A percentile compares a stretch with the other conserved stretches of the same genome.
Evolutionary conservation across 2,329 filamentous ascomycete genomes (phyloP).

Genomic region (Fusarium keratoplasticum): DNA sequence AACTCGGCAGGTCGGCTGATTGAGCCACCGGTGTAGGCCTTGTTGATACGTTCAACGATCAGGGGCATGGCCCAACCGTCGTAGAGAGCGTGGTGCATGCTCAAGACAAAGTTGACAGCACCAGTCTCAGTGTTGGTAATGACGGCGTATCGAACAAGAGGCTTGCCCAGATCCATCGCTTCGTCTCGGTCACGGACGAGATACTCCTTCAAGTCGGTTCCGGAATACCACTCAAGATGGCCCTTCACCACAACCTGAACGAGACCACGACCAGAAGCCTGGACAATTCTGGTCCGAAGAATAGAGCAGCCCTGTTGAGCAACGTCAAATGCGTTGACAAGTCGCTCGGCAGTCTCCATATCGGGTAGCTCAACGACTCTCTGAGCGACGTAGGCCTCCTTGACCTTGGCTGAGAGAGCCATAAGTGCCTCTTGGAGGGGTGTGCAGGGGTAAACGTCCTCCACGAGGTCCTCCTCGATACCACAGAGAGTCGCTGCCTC

Average conservation of each 20-base stretch:
- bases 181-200: constrained; percentile 54
- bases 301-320: constrained; percentile 54
- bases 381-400: constrained; percentile 65
- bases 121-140: constrained; percentile 48
- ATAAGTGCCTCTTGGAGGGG: constrained; percentile 67
- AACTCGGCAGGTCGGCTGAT: constrained; percentile 54
- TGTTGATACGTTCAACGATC: constrained; percentile 61
- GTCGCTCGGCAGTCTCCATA: constrained; percentile 49
- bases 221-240: constrained; percentile 50
- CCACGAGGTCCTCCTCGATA: constrained; percentile 50
- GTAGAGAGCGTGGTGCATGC: constrained; percentile 66
- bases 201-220: constrained; percentile 52
- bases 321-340: constrained; percentile 57
- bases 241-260: constrained; percentile 60
- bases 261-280: constrained; percentile 56
- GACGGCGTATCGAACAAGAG: constrained; percentile 60
- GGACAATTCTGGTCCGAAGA: constrained; percentile 62
- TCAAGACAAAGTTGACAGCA: constrained; percentile 60
- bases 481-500: constrained; percentile 57
- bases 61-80: constrained; percentile 68
- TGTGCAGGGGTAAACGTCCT: constrained; percentile 67
- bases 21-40: constrained; percentile 52
- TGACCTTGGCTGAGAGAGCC: constrained; percentile 62
- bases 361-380: constrained; percentile 57
- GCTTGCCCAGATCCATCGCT: constrained; percentile 57